Conservation (phyloP, 1,284 basidiomycete genomes). For the Hymenochaete sp. region DNA sequence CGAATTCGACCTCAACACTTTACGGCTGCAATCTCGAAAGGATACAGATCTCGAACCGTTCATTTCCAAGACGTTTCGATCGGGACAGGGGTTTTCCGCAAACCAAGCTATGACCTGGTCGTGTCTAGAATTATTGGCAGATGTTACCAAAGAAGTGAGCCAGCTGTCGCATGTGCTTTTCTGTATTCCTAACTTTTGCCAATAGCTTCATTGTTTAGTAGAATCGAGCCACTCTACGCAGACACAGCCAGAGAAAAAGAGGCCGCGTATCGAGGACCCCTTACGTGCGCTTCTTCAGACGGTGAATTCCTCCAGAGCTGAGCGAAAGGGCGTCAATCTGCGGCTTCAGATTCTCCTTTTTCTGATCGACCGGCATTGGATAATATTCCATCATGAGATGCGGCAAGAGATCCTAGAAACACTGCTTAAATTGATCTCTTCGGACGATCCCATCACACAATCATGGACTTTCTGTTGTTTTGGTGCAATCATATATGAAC, state of each 20-base stretch:
- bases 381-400: slow-evolving; percentile 44
- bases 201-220: slow-evolving; percentile 51
- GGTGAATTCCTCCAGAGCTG: slow-evolving; percentile 32
- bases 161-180: slow-evolving; percentile 8
- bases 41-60: slow-evolving; percentile 36
- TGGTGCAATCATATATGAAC: slow-evolving; percentile 54
- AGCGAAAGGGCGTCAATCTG: slow-evolving; percentile 34
- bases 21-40: slow-evolving; percentile 44
- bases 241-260: slow-evolving; percentile 39
- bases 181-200: slow-evolving; percentile 19
- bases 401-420: slow-evolving; percentile 46
- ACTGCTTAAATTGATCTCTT: slow-evolving; percentile 48
- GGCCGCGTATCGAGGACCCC: slow-evolving; percentile 47
- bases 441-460: slow-evolving; percentile 59
- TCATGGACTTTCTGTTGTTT: slow-evolving; percentile 79
- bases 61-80: slow-evolving; percentile 52
- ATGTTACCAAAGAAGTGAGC: slow-evolving; percentile 61
- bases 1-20: slow-evolving; percentile 52
- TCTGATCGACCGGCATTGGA: slow-evolving; percentile 71
- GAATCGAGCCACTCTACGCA: slow-evolving; percentile 45
- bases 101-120: slow-evolving; percentile 75
- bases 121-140: slow-evolving; percentile 75
- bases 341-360: slow-evolving; percentile 79
- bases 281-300: slow-evolving; percentile 48
- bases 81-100: slow-evolving; percentile 64